Conservation (phyloP, 768 basidiomycete genomes). For the Tricholoma hemisulphureum region DNA sequence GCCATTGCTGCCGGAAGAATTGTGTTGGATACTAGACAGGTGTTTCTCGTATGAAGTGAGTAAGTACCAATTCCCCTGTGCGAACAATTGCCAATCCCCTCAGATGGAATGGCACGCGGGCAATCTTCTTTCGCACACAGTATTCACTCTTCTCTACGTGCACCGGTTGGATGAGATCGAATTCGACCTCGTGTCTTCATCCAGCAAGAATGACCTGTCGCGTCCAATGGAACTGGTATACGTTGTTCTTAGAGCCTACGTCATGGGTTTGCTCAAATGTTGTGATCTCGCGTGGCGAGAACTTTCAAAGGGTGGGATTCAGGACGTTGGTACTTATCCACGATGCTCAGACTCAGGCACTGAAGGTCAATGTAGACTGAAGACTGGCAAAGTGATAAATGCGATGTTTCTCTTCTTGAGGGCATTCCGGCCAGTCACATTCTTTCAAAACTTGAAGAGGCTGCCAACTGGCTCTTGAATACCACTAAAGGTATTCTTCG, state of each 20-base stretch:
- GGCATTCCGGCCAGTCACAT: constrained; percentile 53
- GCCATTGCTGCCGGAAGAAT: constrained; percentile 69
- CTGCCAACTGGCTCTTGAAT: constrained; percentile 56
- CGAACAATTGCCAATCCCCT: constrained; percentile 6
- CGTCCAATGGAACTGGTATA: constrained; percentile 66
- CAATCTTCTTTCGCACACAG: constrained; percentile 80
- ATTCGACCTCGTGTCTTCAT: constrained; percentile 43
- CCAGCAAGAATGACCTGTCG: constrained; percentile 33
- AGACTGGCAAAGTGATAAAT: constrained; percentile 90
- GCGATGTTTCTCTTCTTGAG: constrained; percentile 74
- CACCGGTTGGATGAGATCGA: constrained; percentile 63
- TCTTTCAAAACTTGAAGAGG: constrained; percentile 55
- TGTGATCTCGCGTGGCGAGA: constrained; percentile 84
- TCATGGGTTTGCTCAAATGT: constrained; percentile 72
- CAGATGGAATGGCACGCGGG: constrained; percentile 91
- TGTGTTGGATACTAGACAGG: constrained; percentile 87
- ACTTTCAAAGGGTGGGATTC: constrained; percentile 67
- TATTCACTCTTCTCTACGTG: constrained; percentile 75
- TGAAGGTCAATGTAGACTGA: constrained; percentile 51
- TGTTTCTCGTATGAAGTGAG: constrained; percentile 76
- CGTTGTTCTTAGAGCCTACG: constrained; percentile 63
- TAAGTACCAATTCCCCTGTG: constrained; percentile 6
- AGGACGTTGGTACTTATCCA: constrained; percentile 61
- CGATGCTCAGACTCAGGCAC: neutral
- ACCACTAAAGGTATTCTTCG: constrained; percentile 42